Percentiles rank a stretch among this genome's conserved stretches.
phyloP scores from a whole-genome alignment of 441 rosid genomes.

The Populus hybrid region DNA sequence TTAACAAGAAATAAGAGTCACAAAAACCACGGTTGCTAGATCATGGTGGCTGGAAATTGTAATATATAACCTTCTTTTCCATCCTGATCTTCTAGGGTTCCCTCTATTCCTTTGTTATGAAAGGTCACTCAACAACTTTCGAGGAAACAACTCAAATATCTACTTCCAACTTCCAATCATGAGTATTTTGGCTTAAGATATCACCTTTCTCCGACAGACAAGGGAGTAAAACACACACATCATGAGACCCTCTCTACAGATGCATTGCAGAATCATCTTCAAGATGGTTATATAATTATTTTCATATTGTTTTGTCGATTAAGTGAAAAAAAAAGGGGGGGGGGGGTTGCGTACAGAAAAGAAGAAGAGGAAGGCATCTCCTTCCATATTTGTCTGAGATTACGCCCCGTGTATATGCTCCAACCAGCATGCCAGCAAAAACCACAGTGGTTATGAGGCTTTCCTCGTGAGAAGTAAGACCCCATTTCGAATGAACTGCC shows the following conservation, averaged over 20 bases:
- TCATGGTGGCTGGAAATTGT: neutral
- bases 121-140: too few relatives aligned
- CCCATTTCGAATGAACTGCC: constrained; percentile 70
- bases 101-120: too few relatives aligned
- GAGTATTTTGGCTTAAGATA: neutral
- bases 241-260: too few relatives aligned
- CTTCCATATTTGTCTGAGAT: constrained; percentile 85
- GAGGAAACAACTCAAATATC: neutral
- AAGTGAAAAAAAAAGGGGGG: too few relatives aligned
- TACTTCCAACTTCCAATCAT: neutral
- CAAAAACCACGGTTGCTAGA: neutral
- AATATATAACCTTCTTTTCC: too few relatives aligned
- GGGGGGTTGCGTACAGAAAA: neutral
- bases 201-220: neutral
- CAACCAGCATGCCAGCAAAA: constrained; percentile 87
- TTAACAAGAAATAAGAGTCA: too few relatives aligned
- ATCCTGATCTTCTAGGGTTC: too few relatives aligned
- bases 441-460: constrained; percentile 75
- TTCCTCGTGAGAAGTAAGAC: constrained; percentile 65
- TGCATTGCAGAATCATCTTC: neutral
- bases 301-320: too few relatives aligned
- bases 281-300: neutral
- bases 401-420: constrained; percentile 89
- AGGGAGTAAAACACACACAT: too few relatives aligned
- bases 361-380: constrained; percentile 36